Evolutionary conservation across 2,329 filamentous ascomycete genomes (phyloP), one percentile per base, ranked within the genome.

Genomic region (Epichloe glyceriae): DNA sequence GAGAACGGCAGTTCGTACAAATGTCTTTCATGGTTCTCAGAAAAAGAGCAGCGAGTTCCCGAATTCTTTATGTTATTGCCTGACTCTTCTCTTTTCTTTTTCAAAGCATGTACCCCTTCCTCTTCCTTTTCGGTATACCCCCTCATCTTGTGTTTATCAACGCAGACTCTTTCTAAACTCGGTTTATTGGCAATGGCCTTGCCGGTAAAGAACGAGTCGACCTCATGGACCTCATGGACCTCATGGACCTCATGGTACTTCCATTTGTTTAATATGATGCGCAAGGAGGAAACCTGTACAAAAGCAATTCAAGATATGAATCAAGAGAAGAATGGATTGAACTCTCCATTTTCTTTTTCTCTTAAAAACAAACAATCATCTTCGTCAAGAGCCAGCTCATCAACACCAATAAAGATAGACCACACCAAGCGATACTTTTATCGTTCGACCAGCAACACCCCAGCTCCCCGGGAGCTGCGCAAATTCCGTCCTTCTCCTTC

Each of bases 231-330:
- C n/a, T n/a, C n/a, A n/a, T n/a, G n/a, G n/a, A n/a, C n/a, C n/a
- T n/a, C n/a, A n/a, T n/a, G n/a, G 35, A 39, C 45, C 15, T 11
- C 17, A 30, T 43, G 7, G n/a, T 38, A 30, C 12, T 49, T 35
- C 41, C 30, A 49, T 40, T 44, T 53, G 34, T 49, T 52, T 44
- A 41, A 43, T 41, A 39, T 33, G 8, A 22, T n/a, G 46, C 30
- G 20, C 42, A 40, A 17, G 22, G 42, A 39, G 34, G 48, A 22
- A 45, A 39, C n/a, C 20, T 45, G 48, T 50, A 45, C 34, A 30
- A 44, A 43, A 17, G n/a, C 34, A 40, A 6, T 20, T 6, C 48
- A 34, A 37, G 15, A 44, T 26, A 37, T 26, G 30, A 35, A 35
- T 37, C 17, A 4, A 38, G 33, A 26, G 14, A 44, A 37, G 39